A percentile compares a stretch with the other conserved stretches of the same genome.
Evolutionary conservation across 306 rosid species (phyloP).

Genomic region (Malus orientalis): DNA sequence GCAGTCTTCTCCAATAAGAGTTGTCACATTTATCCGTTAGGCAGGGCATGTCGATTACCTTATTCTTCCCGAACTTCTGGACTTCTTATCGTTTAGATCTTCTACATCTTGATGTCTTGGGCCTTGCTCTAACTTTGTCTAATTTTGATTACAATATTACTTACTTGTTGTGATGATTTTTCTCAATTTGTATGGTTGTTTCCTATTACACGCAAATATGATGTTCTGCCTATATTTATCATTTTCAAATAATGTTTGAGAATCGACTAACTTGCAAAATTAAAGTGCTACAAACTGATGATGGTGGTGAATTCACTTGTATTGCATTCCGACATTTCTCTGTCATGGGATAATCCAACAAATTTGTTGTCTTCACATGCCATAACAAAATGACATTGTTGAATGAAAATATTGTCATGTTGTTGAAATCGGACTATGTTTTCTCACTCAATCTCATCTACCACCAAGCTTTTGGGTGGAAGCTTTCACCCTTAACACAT

Average conservation of each 20-base stretch:
- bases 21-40: background rate
- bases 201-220: background rate
- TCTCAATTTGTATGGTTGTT: background rate
- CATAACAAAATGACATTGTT: background rate
- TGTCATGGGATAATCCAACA: background rate
- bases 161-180: background rate
- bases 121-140: background rate
- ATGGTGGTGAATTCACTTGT: background rate
- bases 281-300: background rate
- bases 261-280: background rate
- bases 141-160: background rate
- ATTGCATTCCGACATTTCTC: background rate
- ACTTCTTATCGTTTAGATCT: background rate
- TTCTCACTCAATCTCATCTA: background rate
- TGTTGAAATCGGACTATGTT: background rate
- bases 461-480: background rate
- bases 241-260: background rate
- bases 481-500: background rate
- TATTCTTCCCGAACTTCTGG: background rate
- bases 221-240: background rate
- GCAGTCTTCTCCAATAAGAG: background rate
- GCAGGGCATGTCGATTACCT: background rate
- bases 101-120: background rate
- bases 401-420: background rate
- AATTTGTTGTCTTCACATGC: background rate